These are phyloP conservation scores for Epichloe sibirici DNA, from an alignment of 2,329 filamentous ascomycete genomes.

Conservation along the genomic window DNA sequence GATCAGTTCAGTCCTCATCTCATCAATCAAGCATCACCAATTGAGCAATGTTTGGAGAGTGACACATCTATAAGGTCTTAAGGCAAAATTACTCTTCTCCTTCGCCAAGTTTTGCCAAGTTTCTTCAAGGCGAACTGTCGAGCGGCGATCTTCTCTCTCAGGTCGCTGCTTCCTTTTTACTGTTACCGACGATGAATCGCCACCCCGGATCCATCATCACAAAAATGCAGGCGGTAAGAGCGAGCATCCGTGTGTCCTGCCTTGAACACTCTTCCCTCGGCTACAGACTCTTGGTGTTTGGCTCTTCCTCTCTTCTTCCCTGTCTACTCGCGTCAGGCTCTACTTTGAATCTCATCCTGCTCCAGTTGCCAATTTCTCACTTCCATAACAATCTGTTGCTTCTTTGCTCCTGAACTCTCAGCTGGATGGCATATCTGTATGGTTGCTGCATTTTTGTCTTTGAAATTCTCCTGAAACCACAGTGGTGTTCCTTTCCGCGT, in stretches of 20 bases:
- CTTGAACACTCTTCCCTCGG: slow-evolving; percentile 1
- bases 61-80: not conserved
- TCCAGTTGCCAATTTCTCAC: slow-evolving; percentile 15
- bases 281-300: not conserved
- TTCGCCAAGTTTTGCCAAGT: not conserved
- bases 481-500: not conserved
- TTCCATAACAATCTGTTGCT: slow-evolving; percentile 10
- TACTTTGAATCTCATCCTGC: slow-evolving; percentile 7
- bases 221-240: slow-evolving; percentile 6
- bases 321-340: slow-evolving; percentile 1
- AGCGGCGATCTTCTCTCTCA: not conserved
- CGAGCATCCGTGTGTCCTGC: slow-evolving; percentile 3
- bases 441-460: slow-evolving; percentile 17
- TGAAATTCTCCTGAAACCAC: not conserved
- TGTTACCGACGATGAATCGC: not conserved
- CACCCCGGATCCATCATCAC: not conserved
- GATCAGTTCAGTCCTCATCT: not conserved
- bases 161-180: slow-evolving; percentile 5
- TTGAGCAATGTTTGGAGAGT: not conserved
- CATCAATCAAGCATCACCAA: not conserved
- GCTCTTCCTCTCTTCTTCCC: slow-evolving; percentile 3
- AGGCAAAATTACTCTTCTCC: not conserved
- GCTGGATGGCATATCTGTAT: slow-evolving; percentile 6
- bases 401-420: slow-evolving; percentile 11
- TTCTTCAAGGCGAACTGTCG: not conserved